phyloP scores from a whole-genome alignment of 2,329 filamentous ascomycete genomes.

The Pseudogymnoascus sp. region DNA sequence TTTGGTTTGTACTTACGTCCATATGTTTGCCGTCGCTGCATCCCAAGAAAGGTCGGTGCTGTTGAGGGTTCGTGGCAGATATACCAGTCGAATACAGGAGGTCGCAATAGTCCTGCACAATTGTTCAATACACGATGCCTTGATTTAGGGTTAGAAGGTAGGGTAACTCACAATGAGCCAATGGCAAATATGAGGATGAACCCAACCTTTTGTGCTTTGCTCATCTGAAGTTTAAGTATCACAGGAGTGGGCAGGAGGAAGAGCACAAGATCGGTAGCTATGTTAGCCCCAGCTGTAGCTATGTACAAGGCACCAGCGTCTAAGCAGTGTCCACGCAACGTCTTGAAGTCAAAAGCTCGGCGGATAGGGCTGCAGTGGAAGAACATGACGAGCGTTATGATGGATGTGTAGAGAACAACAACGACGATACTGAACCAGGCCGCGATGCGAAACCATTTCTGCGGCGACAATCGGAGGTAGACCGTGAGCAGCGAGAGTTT shows the following conservation, averaged over 20 bases:
- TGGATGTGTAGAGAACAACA: slow-evolving; percentile 28
- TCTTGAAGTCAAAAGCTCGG: slow-evolving; percentile 29
- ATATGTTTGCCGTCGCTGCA: slow-evolving; percentile 24
- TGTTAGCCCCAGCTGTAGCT: slow-evolving; percentile 40
- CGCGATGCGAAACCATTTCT: slow-evolving; percentile 28
- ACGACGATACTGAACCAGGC: slow-evolving; percentile 28
- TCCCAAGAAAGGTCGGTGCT: slow-evolving; percentile 27
- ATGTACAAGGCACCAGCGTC: slow-evolving; percentile 42
- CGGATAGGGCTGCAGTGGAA: slow-evolving; percentile 33
- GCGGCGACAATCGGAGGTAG: slow-evolving; percentile 33
- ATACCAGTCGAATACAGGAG: slow-evolving; percentile 26
- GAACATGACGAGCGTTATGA: slow-evolving; percentile 30
- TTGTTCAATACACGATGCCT: neutral
- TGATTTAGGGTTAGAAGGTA: neutral
- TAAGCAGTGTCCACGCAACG: slow-evolving; percentile 34
- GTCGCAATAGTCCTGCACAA: slow-evolving; percentile 30
- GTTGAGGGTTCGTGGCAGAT: slow-evolving; percentile 25
- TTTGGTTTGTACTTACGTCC: slow-evolving; percentile 23
- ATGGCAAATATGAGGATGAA: slow-evolving; percentile 39
- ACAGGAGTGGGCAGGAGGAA: slow-evolving; percentile 41
- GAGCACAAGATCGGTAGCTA: slow-evolving; percentile 40
- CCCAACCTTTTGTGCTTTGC: slow-evolving; percentile 40
- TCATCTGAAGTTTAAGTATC: slow-evolving; percentile 39
- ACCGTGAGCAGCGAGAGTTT: slow-evolving; percentile 35
- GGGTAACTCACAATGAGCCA: slow-evolving; percentile 34